phyloP scores from a whole-genome alignment of 495 filamentous ascomycete genomes.

The Jackrogersella minutella region DNA sequence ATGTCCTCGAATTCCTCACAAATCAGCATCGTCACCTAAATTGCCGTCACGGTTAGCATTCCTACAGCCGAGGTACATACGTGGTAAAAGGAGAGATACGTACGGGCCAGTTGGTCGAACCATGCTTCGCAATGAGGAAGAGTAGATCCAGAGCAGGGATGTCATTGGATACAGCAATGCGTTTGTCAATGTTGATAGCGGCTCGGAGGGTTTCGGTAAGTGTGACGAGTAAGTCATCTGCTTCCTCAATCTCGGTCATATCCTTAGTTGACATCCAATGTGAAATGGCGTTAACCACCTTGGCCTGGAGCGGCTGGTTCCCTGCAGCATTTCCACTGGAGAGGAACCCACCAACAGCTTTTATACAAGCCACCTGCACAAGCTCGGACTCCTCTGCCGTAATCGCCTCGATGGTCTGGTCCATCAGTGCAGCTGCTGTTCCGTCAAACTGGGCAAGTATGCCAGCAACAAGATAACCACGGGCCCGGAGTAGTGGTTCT shows the following conservation, averaged over 20 bases:
- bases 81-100: conserved; percentile 50
- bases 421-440: conserved; percentile 63
- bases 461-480: conserved; percentile 85
- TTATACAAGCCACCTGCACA: conserved; percentile 90
- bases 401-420: conserved; percentile 78
- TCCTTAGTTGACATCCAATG: conserved; percentile 80
- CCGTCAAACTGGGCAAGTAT: conserved; percentile 68
- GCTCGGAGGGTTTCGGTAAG: conserved; percentile 87
- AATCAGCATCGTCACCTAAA: conserved; percentile 62
- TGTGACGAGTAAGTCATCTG: conserved; percentile 89
- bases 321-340: conserved; percentile 53
- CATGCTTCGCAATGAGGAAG: conserved; percentile 87
- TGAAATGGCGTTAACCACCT: conserved; percentile 78
- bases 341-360: conserved; percentile 84
- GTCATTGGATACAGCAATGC: conserved; percentile 70
- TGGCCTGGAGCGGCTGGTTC: conserved; percentile 69
- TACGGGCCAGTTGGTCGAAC: conserved; percentile 86
- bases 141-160: conserved; percentile 80
- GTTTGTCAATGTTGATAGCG: conserved; percentile 78
- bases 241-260: conserved; percentile 79
- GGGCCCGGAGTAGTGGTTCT: conserved; percentile 74
- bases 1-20: conserved; percentile 92
- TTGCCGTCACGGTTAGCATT: conserved; percentile 14
- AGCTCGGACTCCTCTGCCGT: conserved; percentile 79
- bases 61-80: not conserved